Percentiles rank a stretch among this genome's conserved stretches.
Conservation (phyloP, 257 asterid genomes). For the Mentha longifolia region DNA sequence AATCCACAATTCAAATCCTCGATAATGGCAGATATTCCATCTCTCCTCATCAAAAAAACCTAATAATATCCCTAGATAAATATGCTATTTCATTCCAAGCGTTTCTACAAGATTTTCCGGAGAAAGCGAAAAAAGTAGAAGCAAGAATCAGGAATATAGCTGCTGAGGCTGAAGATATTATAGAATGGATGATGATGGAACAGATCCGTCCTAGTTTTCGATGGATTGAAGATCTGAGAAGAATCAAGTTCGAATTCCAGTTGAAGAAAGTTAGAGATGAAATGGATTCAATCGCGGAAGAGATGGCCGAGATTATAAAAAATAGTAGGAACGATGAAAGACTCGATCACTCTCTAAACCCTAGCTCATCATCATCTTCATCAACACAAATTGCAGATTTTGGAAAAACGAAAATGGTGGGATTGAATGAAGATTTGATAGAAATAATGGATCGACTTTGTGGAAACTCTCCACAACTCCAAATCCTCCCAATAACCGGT, state of each 20-base stretch:
- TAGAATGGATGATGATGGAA: not conserved
- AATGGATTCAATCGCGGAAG: not conserved
- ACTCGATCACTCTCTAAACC: too few relatives aligned
- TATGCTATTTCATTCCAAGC: not conserved
- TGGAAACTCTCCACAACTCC: conserved; percentile 18
- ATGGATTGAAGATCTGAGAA: not conserved
- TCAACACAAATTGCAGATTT: not conserved
- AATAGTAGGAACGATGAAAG: not conserved
- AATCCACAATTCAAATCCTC: conserved; percentile 1
- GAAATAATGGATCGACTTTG: conserved; percentile 25
- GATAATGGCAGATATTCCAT: not conserved
- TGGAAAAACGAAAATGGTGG: conserved; percentile 10
- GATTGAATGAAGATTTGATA: conserved; percentile 17
- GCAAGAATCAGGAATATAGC: not conserved
- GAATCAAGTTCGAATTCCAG: not conserved
- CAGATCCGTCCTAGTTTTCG: not conserved
- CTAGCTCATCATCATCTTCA: not conserved
- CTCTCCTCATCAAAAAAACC: not conserved
- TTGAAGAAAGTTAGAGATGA: not conserved
- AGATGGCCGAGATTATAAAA: conserved; percentile 2
- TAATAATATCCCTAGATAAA: too few relatives aligned
- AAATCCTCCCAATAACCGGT: conserved; percentile 20
- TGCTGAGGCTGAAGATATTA: not conserved
- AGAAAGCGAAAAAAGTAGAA: not conserved
- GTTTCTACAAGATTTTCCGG: not conserved